Percentiles rank a stretch among this genome's conserved stretches.
phyloP scores from a whole-genome alignment of 352 stramenopile species.

The Phytopythium mirpurense region DNA sequence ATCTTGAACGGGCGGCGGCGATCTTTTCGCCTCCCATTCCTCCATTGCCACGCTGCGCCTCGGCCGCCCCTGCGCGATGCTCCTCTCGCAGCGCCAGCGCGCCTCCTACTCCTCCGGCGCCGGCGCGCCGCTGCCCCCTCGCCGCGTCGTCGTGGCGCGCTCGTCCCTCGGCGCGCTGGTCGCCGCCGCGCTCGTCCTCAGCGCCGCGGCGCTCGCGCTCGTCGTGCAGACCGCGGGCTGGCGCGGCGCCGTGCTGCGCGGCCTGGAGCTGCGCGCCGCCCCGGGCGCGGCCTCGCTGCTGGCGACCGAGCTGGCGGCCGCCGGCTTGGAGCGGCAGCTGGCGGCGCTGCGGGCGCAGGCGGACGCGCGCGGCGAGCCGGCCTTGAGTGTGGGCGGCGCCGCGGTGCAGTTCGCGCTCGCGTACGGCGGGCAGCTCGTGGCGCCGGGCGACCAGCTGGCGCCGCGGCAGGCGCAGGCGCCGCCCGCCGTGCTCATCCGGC shows the following conservation, averaged over 20 bases:
- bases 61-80: neutral
- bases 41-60: too few species aligned
- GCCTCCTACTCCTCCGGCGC: neutral
- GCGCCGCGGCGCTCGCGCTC: constrained; percentile 24
- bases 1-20: neutral
- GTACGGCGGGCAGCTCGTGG: constrained; percentile 13
- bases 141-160: neutral
- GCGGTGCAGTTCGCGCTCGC: constrained; percentile 18
- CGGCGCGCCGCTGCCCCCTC: constrained; percentile 2
- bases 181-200: constrained; percentile 26
- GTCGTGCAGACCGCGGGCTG: constrained; percentile 28
- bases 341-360: constrained; percentile 9
- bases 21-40: neutral
- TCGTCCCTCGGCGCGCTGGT: constrained; percentile 23
- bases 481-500: constrained; percentile 22
- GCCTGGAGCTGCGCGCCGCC: neutral
- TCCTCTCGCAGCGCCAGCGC: neutral
- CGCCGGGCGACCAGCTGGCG: constrained; percentile 3
- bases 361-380: neutral
- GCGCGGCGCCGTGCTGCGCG: constrained; percentile 6
- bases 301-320: constrained; percentile 8
- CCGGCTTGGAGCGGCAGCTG: constrained; percentile 2
- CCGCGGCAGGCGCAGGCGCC: constrained; percentile 19
- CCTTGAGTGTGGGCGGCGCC: constrained; percentile 1
- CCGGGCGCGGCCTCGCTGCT: constrained; percentile 1